These are phyloP conservation scores for Lotmaria passim DNA, from an alignment of 208 protist species.

Conservation along the genomic window DNA sequence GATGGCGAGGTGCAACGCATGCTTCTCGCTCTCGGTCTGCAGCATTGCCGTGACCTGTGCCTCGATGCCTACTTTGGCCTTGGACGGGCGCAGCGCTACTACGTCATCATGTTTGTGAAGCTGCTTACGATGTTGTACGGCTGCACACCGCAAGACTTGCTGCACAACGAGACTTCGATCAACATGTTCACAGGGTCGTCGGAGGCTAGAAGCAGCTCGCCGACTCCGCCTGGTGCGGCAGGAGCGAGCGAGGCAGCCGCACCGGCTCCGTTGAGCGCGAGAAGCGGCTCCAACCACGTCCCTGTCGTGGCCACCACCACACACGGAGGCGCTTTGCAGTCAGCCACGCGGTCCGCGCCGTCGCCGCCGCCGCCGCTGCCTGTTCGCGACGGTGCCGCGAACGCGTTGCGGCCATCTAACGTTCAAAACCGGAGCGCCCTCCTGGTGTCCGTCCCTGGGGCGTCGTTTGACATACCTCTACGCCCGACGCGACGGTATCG, in stretches of 20 bases:
- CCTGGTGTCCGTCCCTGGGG: constrained; percentile 34
- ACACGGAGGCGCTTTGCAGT: background rate
- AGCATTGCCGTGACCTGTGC: constrained; percentile 43
- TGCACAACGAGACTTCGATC: constrained; percentile 25
- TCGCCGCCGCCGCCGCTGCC: constrained; percentile 11
- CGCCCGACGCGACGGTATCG: constrained; percentile 38
- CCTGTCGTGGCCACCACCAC: too few species aligned
- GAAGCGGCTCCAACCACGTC: background rate
- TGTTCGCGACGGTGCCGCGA: background rate
- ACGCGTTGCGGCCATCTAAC: constrained; percentile 5
- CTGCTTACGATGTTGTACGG: constrained; percentile 36
- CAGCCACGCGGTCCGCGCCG: background rate
- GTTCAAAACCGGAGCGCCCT: constrained; percentile 20
- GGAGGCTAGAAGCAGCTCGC: background rate
- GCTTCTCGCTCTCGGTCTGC: constrained; percentile 41
- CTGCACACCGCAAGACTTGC: constrained; percentile 37
- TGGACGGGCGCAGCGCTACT: constrained; percentile 22
- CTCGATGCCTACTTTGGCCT: constrained; percentile 67
- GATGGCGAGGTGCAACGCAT: constrained; percentile 24
- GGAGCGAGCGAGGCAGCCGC: background rate
- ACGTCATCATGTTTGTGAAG: constrained; percentile 50
- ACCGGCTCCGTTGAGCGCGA: background rate
- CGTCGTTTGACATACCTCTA: constrained; percentile 20
- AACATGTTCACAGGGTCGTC: constrained; percentile 18
- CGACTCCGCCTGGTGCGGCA: background rate